A percentile compares a stretch with the other conserved stretches of the same genome.
These are phyloP conservation scores for Vigna nakashimae DNA, from an alignment of 306 rosid genomes.

Conservation along the genomic window DNA sequence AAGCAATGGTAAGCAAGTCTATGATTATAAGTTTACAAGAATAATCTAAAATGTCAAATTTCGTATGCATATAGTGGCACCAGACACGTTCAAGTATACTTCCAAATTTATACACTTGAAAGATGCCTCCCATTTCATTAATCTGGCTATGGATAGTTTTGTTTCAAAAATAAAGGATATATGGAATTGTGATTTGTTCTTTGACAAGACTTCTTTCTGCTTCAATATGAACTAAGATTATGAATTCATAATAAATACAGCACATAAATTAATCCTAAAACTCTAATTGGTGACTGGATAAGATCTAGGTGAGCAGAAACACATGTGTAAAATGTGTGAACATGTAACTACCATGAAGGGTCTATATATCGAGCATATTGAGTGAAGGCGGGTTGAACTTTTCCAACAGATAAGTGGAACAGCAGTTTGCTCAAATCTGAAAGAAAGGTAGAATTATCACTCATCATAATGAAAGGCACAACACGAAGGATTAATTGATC, in stretches of 20 bases:
- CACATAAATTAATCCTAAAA: conserved; percentile 11
- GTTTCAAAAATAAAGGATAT: neutral
- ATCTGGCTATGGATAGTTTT: conserved; percentile 21
- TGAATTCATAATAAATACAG: conserved; percentile 17
- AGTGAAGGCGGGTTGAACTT: conserved; percentile 69
- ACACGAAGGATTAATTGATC: conserved; percentile 12
- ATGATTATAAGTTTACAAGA: conserved; percentile 12
- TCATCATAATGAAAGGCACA: conserved; percentile 22
- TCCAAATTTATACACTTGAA: neutral
- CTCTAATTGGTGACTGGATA: neutral
- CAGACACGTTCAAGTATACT: conserved; percentile 1
- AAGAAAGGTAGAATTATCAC: conserved; percentile 37
- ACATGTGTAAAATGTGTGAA: conserved; percentile 27
- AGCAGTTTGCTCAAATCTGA: conserved; percentile 51
- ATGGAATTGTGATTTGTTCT: neutral
- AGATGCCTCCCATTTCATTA: conserved; percentile 17
- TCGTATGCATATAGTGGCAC: neutral
- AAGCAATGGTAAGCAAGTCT: conserved; percentile 6
- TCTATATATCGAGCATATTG: conserved; percentile 67
- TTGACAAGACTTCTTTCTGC: conserved; percentile 23
- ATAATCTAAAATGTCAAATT: conserved; percentile 1
- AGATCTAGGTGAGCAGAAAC: conserved; percentile 33
- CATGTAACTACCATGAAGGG: conserved; percentile 75
- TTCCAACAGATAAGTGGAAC: conserved; percentile 64
- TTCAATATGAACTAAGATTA: neutral